These are phyloP conservation scores for Colletotrichum sp. DNA, from an alignment of 2,329 filamentous ascomycete genomes.

Conservation along the genomic window DNA sequence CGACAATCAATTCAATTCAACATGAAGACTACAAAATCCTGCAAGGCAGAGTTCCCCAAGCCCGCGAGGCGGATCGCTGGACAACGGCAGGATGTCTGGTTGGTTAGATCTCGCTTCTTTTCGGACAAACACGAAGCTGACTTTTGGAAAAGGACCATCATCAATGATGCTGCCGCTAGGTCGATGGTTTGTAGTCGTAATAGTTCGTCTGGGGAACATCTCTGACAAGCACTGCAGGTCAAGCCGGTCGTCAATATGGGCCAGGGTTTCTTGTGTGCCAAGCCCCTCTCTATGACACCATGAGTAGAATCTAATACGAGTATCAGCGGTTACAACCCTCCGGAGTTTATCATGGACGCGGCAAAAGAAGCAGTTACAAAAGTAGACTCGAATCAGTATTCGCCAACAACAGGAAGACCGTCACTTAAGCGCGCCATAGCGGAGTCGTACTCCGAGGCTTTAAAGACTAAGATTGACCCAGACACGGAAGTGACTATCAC, in stretches of 20 bases:
- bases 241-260: slow-evolving; percentile 71
- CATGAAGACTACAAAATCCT: too few species aligned
- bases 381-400: slow-evolving; percentile 99
- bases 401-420: slow-evolving; percentile 90
- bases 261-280: slow-evolving; percentile 66
- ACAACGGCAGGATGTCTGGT: slow-evolving; percentile 60
- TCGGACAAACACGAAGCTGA: too few species aligned
- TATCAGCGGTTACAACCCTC: slow-evolving; percentile 82
- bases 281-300: too few species aligned
- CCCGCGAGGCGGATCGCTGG: slow-evolving; percentile 55
- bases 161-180: slow-evolving; percentile 40
- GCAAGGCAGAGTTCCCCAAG: slow-evolving; percentile 27
- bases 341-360: slow-evolving; percentile 86
- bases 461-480: slow-evolving; percentile 81
- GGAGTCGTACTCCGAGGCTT: slow-evolving; percentile 88
- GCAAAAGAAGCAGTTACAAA: slow-evolving; percentile 88
- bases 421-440: slow-evolving; percentile 92
- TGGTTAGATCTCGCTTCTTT: slow-evolving; percentile 21
- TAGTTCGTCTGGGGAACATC: slow-evolving; percentile 40
- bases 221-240: slow-evolving; percentile 64
- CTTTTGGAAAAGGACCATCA: neutral
- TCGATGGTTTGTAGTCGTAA: slow-evolving; percentile 62
- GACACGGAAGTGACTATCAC: slow-evolving; percentile 95
- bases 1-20: too few species aligned
- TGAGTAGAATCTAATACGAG: too few species aligned